Base-by-base conservation (phyloP, 345 rosid genomes). In the Fremontodendron californicum region DNA sequence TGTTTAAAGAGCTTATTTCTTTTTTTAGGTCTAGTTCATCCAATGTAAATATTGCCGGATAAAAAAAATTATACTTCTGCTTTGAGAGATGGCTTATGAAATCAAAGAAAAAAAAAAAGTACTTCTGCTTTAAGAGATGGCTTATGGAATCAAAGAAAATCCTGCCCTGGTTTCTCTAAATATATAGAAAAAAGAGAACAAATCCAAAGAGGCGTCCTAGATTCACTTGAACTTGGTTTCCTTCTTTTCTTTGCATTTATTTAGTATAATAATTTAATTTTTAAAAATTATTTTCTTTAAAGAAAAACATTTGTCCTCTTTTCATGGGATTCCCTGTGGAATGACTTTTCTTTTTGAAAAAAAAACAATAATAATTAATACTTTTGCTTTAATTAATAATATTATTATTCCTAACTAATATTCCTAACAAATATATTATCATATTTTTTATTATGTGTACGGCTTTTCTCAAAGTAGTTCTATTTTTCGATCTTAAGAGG, bases 21-120 rank as follows among this genome's bases (percentile, higher is more conserved):
- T 9, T n/a, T n/a, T n/a, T n/a, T n/a, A n/a, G 23, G 6, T 10
- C 13, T 2, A 54, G 27, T 54, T 54, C 27, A n/a, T 49, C n/a
- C 5, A 18, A 15, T 35, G 25, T 18, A 33, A 62, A 2, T 62
- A 33, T 62, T 35, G 29, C 8, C 52, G 0, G 0, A n/a, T n/a
- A n/a, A n/a, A n/a, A n/a, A n/a, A n/a, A n/a, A n/a, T n/a, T n/a
- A n/a, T 11, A 45, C 5, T 23, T 43, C 43, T 15, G 37, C 13
- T 68, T 68, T 68, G 73, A 68, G 21, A 43, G 54, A 45, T 43
- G 37, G 73, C 73, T 43, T 23, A 12, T 25, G 52, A 23, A 66
- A 40, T 33, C 13, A 40, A 42, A 67, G 10, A 8, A 43, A 29
- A 45, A 25, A 68, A 42, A 69, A 25, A 48, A 1, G 25, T 11